Base-by-base conservation (phyloP, 2,329 filamentous ascomycete genomes). In the Xylaria sp. region DNA sequence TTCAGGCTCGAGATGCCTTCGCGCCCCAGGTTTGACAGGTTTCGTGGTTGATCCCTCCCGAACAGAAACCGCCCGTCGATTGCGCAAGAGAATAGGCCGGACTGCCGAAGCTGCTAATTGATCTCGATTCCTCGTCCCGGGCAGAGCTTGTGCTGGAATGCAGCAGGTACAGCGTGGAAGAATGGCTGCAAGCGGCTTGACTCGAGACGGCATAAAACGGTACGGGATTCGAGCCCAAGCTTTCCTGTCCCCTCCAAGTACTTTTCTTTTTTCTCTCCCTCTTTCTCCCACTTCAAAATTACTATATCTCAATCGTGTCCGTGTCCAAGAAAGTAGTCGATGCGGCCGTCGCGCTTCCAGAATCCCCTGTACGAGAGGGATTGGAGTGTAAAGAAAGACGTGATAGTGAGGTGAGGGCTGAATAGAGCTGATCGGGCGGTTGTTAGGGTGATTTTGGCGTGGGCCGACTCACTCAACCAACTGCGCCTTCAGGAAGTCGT, bases 401-500 rank as follows among this genome's bases (percentile, higher is more conserved):
- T 53, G 56, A 56, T 7, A 7, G 29, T 34, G 29, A 6, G 24
- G 22, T 56, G 50, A 56, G 46, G 44, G 51, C 42, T 43, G 53
- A 54, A 52, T 20, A 48, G 54, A 56, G 43, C 41, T 52, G 48
- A 51, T 53, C 45, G 42, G 44, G 56, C 54, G 60, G 58, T 62
- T 60, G 61, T 61, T 64, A 60, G 59, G 58, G 61, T 54, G 59
- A 64, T 61, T 57, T 43, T 37, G 49, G 43, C n/a, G 41, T 21
- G 37, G 42, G 48, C 13, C 51, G 50, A 52, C 56, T 56, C 4
- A 34, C 29, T 34, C 29, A 34, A 44, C 52, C 41, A 49, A 45
- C 48, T 48, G 39, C 20, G 46, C 49, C 44, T 26, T 44, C 19
- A 38, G 51, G 49, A 50, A 39, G 3, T 34, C 29, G 16, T 34